Evolutionary conservation across 1,284 basidiomycete species (phyloP).

Genomic region (Apiotrichum porosum): DNA sequence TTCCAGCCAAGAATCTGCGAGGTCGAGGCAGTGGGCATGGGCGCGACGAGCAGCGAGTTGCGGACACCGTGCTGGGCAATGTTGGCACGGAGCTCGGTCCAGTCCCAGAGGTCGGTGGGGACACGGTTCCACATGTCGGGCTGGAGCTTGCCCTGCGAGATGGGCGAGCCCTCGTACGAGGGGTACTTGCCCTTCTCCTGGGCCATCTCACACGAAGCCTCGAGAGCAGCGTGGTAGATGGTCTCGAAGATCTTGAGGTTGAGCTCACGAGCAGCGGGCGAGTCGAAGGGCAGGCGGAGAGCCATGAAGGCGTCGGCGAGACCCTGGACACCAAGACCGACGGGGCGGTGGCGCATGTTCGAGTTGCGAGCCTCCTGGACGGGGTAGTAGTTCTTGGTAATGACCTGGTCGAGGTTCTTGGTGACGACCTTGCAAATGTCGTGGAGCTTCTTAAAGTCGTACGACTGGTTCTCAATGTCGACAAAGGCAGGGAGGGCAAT

Average conservation of each 20-base stretch:
- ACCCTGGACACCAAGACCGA: conserved; percentile 97
- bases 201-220: conserved; percentile 88
- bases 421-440: conserved; percentile 88
- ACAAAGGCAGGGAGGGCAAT: conserved; percentile 90
- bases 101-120: conserved; percentile 93
- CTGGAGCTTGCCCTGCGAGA: conserved; percentile 82
- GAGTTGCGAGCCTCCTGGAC: conserved; percentile 84
- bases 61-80: conserved; percentile 81
- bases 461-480: conserved; percentile 54
- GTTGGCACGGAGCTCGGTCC: conserved; percentile 80
- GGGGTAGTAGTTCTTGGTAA: conserved; percentile 63
- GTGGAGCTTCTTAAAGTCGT: conserved; percentile 94
- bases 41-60: conserved; percentile 91
- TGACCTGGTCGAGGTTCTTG: conserved; percentile 73
- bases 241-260: conserved; percentile 99
- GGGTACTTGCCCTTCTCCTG: conserved; percentile 78
- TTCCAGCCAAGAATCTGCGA: conserved; percentile 98
- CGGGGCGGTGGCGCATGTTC: conserved; percentile 96
- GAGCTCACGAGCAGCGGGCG: conserved; percentile 75
- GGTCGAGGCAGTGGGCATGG: conserved; percentile 98
- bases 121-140: conserved; percentile 94
- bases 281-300: conserved; percentile 93
- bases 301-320: conserved; percentile 99
- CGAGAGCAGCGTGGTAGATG: conserved; percentile 93
- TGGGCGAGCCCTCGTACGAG: conserved; percentile 87